Base-by-base conservation (phyloP, 2,329 filamentous ascomycete species). In the Alternaria conjuncta region DNA sequence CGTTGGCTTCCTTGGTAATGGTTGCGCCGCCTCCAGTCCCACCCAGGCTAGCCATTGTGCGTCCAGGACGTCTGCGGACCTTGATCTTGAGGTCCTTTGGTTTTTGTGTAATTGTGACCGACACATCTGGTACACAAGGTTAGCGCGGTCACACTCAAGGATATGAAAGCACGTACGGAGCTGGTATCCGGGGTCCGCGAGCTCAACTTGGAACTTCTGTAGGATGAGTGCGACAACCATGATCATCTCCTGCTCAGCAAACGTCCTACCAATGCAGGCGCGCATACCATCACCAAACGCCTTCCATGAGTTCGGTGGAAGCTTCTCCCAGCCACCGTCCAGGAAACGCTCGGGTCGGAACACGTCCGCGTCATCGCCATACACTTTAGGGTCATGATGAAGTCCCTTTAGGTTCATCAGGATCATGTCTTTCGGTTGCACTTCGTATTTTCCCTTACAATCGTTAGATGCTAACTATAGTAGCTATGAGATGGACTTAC, bases 221-320 rank as follows among this genome's bases (percentile, higher is more conserved):
- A 93, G 82, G 12, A 92, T 69, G 18, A 74, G 61, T 9, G 72
- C 64, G 3, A 71, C 55, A n/a, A 63, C 60, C 41, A 75, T 64
- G 5, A 71, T 61, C 69, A 71, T 68, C 47, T 94, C 92, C 73
- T 94, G 91, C 89, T 89, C 91, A 1, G 91, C 90, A 74, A 94
- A 94, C 0, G 87, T 84, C 1, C 90, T 83, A 5, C 92, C 92
- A 64, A 94, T 93, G 69, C 91, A 94, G 1, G 83, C 89, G 57
- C 92, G 82, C 66, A 86, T 83, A 2, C 91, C 91, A 61, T 91
- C 91, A 2, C 92, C 92, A 69, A 94, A 94, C 4, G 92, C 90
- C 79, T 79, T 73, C 25, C 62, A 64, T 23, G 49, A 30, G 18
- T 62, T 62, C 20, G 55, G 60, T 11, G 55, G 60, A 26, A 62